Base-by-base conservation (phyloP, 495 filamentous ascomycete species). In the Endocarpon pusillum region DNA sequence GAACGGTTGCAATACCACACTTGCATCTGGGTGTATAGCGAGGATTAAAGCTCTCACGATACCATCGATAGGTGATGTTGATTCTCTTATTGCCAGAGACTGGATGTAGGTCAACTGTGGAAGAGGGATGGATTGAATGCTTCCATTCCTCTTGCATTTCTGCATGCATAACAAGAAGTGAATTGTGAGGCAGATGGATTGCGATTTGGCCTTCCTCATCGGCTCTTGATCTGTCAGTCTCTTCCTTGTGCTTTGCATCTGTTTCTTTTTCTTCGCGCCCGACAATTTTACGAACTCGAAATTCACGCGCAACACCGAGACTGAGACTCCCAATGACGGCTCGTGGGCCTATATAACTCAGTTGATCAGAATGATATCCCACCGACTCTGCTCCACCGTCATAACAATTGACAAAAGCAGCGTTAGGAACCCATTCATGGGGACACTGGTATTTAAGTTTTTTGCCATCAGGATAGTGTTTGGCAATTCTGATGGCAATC, bases 381-480 rank as follows among this genome's bases (percentile, higher is more conserved):
- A 96, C 85, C 33, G 62, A 78, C 57, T 97, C 71, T 1, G 65
- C 52, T 0, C 71, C 73, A 0, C 86, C 85, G 39, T 73, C 57
- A 47, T 97, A 97, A 55, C 81, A 87, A 47, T 97, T 97, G 0
- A 93, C 85, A 41, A 94, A 82, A 0, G 85, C 82, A 0, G 83
- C 83, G 43, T 94, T 97, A 5, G 86, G 78, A 19, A 50, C 59
- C 86, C 89, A 94, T 1, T 62, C 54, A 2, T 67, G 43, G 0
- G 80, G 62, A n/a, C 35, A 34, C 42, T 92, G 84, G 43, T 80
- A 74, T 39, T 64, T 75, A 37, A 92, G 67, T 50, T 85, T 93
- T 49, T 70, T 64, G 12, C 74, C 70, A 8, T 55, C 58, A 0
- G 71, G 64, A 38, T 84, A 76, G 22, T 62, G 55, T 5, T 64